Evolutionary conservation across 768 basidiomycete genomes (phyloP), one percentile per base, ranked within the genome.

Genomic region (Hirschioporus abietinus): DNA sequence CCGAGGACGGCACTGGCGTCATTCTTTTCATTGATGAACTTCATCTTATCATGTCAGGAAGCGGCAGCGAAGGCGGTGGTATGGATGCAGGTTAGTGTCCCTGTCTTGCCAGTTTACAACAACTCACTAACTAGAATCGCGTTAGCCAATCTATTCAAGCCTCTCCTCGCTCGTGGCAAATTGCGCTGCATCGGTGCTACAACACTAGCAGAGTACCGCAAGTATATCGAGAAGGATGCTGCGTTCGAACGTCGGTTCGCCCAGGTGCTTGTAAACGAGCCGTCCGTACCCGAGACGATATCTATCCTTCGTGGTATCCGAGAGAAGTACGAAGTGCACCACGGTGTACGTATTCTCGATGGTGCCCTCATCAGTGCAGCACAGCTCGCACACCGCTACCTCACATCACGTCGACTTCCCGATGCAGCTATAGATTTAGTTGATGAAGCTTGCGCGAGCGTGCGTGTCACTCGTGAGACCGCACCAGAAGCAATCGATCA

Each of bases 11-110:
- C 58, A 84, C 84, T 6, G 87, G 88, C 20, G 84, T 98, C 71
- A 93, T 98, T 68, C 86, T 99, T 42, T 98, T 98, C 83, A 88
- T 99, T 70, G 96, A 99, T 71, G 96, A 98, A 75, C 76, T 94
- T 26, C 95, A 98, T 75, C 88, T 97, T 58, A 90, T 98, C 78
- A 95, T 97, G 92, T 89, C 93, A 1, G 93, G 92, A 4, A 84
- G 88, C 64, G 93, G 93, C 20, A 79, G 86, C 1, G 88, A 90
- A 73, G 91, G 92, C 34, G 90, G 90, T 18, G 93, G 95, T 35
- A 95, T 97, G 93, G 95, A 97, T 72, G 96, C 95, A 0, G 79
- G 67, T 68, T 58, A 24, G 59, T 68, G 9, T 5, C 30, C 60
- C 60, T 61, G 5, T 6, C 18, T 61, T 18, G 4, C 12, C 20